A percentile compares a stretch with the other conserved stretches of the same genome.
These are phyloP conservation scores for Macrocystidia cucumis DNA, from an alignment of 1,284 basidiomycete genomes.

Conservation along the genomic window DNA sequence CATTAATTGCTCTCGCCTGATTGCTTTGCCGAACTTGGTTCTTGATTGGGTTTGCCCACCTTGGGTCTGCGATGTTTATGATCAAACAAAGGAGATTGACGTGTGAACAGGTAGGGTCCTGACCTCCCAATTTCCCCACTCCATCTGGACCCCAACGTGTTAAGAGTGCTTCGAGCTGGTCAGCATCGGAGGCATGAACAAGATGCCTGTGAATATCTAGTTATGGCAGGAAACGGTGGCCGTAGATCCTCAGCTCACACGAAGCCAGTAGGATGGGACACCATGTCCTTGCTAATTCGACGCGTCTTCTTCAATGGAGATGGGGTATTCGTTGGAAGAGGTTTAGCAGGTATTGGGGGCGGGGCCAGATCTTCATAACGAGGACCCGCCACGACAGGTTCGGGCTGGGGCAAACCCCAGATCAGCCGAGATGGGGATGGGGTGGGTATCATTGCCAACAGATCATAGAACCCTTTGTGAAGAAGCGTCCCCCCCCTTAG, in stretches of 20 bases:
- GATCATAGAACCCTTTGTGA: constrained; percentile 84
- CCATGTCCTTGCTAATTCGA: constrained; percentile 79
- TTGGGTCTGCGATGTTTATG: constrained; percentile 55
- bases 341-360: constrained; percentile 15
- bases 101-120: constrained; percentile 20
- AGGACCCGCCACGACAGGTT: constrained; percentile 44
- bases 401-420: constrained; percentile 36
- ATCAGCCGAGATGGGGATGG: constrained; percentile 58
- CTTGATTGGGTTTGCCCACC: constrained; percentile 90
- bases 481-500: constrained; percentile 63
- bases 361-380: constrained; percentile 50
- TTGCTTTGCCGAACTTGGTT: constrained; percentile 66
- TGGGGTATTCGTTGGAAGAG: constrained; percentile 22
- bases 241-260: constrained; percentile 49
- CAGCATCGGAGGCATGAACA: constrained; percentile 89
- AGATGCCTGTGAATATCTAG: constrained; percentile 58
- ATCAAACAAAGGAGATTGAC: constrained; percentile 10
- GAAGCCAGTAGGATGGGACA: constrained; percentile 78
- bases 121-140: constrained; percentile 85
- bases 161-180: constrained; percentile 86
- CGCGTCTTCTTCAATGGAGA: constrained; percentile 42
- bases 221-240: constrained; percentile 15
- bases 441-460: constrained; percentile 72
- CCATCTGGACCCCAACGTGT: constrained; percentile 89
- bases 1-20: constrained; percentile 78